These are phyloP conservation scores for Geotrichum aggregatum DNA, from an alignment of 1,139 yeast genomes.

Conservation along the genomic window DNA sequence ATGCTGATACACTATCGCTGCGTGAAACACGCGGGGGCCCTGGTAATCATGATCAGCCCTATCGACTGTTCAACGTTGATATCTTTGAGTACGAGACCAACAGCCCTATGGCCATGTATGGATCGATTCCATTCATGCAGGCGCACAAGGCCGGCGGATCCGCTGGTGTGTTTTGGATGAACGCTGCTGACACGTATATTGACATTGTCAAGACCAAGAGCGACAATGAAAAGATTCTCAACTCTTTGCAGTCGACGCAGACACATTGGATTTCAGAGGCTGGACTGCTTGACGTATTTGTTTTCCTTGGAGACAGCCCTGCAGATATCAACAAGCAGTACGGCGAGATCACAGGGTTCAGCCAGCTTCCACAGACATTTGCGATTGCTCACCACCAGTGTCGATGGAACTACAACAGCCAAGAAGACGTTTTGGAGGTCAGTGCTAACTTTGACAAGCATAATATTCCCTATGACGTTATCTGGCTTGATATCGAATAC, in stretches of 20 bases:
- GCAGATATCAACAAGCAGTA: slow-evolving; percentile 56
- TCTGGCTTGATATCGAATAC: slow-evolving; percentile 95
- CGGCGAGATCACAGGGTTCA: slow-evolving; percentile 69
- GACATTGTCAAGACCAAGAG: slow-evolving; percentile 51
- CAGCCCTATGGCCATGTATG: slow-evolving; percentile 88
- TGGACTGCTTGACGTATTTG: slow-evolving; percentile 72
- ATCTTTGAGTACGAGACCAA: slow-evolving; percentile 86
- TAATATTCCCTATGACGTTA: slow-evolving; percentile 81
- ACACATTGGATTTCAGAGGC: slow-evolving; percentile 95
- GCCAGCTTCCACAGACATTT: slow-evolving; percentile 72
- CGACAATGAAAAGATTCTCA: slow-evolving; percentile 23
- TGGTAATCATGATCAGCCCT: slow-evolving; percentile 56
- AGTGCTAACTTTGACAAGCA: slow-evolving; percentile 64
- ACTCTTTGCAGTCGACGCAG: slow-evolving; percentile 24
- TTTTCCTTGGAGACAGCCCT: slow-evolving; percentile 65
- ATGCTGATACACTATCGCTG: slow-evolving; percentile 73
- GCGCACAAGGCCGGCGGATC: slow-evolving; percentile 59
- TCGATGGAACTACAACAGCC: slow-evolving; percentile 94
- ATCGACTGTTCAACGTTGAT: slow-evolving; percentile 85
- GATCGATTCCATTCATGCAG: slow-evolving; percentile 82
- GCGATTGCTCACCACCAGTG: slow-evolving; percentile 93
- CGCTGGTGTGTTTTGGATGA: slow-evolving; percentile 85
- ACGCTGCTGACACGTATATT: slow-evolving; percentile 87
- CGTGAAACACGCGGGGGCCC: slow-evolving; percentile 53
- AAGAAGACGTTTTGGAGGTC: slow-evolving; percentile 72